A percentile compares a stretch with the other conserved stretches of the same genome.
Conservation (phyloP, 1,139 yeast species). For the Yamadazyma sp. region DNA sequence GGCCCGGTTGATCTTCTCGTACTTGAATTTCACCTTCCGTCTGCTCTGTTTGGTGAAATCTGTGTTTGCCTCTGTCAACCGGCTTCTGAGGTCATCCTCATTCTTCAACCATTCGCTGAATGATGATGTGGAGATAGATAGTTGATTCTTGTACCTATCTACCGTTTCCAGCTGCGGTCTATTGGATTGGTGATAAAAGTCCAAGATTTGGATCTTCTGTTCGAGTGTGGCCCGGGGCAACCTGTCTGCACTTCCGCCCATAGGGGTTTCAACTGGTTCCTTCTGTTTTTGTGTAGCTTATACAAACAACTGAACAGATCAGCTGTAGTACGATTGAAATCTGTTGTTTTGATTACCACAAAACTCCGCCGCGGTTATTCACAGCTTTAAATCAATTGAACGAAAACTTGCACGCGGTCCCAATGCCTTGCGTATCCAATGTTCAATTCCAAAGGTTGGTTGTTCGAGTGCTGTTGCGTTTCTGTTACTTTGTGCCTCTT, state of each 20-base stretch:
- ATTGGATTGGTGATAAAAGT: conserved; percentile 47
- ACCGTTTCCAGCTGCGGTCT: conserved; percentile 61
- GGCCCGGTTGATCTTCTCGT: conserved; percentile 56
- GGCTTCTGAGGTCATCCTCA: conserved; percentile 47
- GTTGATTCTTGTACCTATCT: conserved; percentile 46
- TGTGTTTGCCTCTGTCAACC: conserved; percentile 39
- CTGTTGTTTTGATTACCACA: too few relatives aligned
- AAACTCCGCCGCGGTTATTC: too few relatives aligned
- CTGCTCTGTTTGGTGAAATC: conserved; percentile 41
- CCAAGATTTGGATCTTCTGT: conserved; percentile 56
- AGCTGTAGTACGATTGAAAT: too few relatives aligned
- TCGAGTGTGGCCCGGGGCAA: conserved; percentile 60
- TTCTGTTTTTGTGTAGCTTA: background rate
- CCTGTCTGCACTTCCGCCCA: conserved; percentile 17
- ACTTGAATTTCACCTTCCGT: conserved; percentile 52
- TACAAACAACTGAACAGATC: too few relatives aligned
- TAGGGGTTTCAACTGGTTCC: background rate
- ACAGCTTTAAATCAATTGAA: too few relatives aligned
- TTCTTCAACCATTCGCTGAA: conserved; percentile 61
- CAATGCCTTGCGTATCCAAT: too few relatives aligned
- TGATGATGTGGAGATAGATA: conserved; percentile 56
- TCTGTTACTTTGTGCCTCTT: background rate
- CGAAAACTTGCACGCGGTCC: too few relatives aligned
- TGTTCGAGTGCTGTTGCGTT: background rate
- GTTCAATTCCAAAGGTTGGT: background rate